Evolutionary conservation across 495 filamentous ascomycete genomes (phyloP), one percentile per base, ranked within the genome.

Genomic region (Stereocaulon alpinum): DNA sequence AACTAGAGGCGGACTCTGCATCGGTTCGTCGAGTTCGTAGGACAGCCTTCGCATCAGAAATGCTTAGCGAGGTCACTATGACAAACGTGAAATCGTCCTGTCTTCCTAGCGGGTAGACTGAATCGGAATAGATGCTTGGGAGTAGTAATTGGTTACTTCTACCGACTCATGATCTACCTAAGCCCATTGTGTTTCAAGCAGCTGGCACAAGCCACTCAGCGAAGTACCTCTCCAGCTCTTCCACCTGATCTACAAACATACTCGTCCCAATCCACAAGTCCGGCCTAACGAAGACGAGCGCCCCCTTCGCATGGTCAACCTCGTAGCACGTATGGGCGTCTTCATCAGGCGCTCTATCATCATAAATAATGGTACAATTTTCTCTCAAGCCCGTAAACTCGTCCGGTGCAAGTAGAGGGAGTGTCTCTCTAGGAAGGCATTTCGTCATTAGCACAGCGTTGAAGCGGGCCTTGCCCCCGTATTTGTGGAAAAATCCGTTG

Each of bases 301-400:
- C 68, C 0, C 70, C 70, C 22, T 50, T 72, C 2, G 61, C 61
- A 58, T 71, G 69, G 45, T 69, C 65, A 51, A 69, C 61, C 15
- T 61, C 70, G 41, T 58, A 72, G 24, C 44, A 55, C 29, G 52
- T 60, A 50, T 71, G 70, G 1, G 68, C 68, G 55, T 72, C 68
- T 41, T 72, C 70, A 57, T 72, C 70, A 15, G 70, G 70, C 27
- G 68, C 47, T n/a, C 68, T 56, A 56, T 72, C 70, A 60, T 72
- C 70, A 40, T 58, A 72, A 3, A 71, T 43, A 22, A 71, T 30
- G 4, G 63, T 66, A 18, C 61, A 55, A 4, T 18, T 51, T 11
- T 57, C 55, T 10, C 45, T n/a, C 17, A 64, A 54, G 2, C 20
- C 29, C 10, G 6, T n/a, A 3, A 58, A 18, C 2, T 40, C 54